Percentiles rank a stretch among this genome's conserved stretches.
These are phyloP conservation scores for Effrenium voratum DNA, from an alignment of 73 alveolate species.

Conservation along the genomic window DNA sequence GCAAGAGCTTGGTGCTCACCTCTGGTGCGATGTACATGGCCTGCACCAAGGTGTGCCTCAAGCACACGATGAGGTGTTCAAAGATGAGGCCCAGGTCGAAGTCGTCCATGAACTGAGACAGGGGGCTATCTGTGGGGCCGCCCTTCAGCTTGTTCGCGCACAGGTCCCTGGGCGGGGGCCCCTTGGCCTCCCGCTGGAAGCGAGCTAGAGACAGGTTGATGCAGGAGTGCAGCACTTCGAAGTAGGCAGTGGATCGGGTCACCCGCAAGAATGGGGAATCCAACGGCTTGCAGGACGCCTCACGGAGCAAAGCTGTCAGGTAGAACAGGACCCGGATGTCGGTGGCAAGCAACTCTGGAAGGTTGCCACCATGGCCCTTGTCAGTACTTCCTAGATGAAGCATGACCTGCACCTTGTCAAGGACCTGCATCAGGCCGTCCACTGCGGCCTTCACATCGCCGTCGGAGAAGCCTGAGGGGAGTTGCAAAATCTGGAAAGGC, in stretches of 20 bases:
- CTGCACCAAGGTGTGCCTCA: conserved; percentile 86
- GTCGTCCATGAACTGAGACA: conserved; percentile 78
- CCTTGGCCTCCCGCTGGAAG: conserved; percentile 78
- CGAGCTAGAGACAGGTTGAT: conserved; percentile 53
- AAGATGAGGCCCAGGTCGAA: conserved; percentile 84
- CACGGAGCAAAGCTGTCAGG: conserved; percentile 63
- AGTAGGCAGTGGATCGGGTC: conserved; percentile 87
- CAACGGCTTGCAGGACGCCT: conserved; percentile 34
- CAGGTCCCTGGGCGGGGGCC: conserved; percentile 50
- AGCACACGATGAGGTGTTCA: conserved; percentile 69
- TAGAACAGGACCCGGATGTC: conserved; percentile 88
- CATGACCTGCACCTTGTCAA: conserved; percentile 68
- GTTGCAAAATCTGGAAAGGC: not conserved
- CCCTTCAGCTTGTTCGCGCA: conserved; percentile 79
- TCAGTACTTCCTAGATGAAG: conserved; percentile 9
- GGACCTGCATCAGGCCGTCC: conserved; percentile 62
- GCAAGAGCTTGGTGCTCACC: conserved; percentile 71
- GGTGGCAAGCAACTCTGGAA: not conserved
- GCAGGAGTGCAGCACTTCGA: conserved; percentile 46
- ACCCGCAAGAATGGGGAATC: conserved; percentile 83
- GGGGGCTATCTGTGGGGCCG: conserved; percentile 85
- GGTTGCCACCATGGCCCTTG: not conserved
- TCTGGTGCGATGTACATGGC: conserved; percentile 92
- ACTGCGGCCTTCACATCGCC: conserved; percentile 52
- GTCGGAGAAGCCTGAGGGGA: conserved; percentile 33